Evolutionary conservation across 805 yeast species (phyloP).

Genomic region (Zygoascus tannicola): DNA sequence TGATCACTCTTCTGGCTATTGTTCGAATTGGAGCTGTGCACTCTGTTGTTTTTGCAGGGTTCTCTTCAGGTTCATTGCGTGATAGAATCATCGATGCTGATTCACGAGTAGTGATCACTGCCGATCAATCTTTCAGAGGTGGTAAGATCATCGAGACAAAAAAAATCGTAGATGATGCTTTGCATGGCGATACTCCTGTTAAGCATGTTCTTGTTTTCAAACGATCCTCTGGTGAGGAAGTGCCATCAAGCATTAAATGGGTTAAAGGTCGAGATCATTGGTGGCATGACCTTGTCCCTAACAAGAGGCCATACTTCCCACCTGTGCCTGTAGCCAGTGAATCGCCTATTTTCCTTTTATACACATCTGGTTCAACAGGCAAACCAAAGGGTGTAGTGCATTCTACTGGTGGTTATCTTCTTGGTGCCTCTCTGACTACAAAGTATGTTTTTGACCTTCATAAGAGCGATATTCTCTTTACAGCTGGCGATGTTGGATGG

Average conservation of each 20-base stretch:
- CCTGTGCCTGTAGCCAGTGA: slow-evolving; percentile 83
- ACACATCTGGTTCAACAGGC: slow-evolving; percentile 97
- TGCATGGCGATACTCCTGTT: slow-evolving; percentile 59
- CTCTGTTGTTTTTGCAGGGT: slow-evolving; percentile 95
- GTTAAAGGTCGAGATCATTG: slow-evolving; percentile 73
- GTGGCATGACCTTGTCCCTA: slow-evolving; percentile 87
- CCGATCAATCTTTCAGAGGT: slow-evolving; percentile 94
- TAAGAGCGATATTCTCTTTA: slow-evolving; percentile 75
- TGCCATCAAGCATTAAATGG: slow-evolving; percentile 46
- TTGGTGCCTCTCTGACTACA: slow-evolving; percentile 87
- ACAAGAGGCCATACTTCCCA: slow-evolving; percentile 77
- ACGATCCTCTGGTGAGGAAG: slow-evolving; percentile 53
- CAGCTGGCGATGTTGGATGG: slow-evolving; percentile 99
- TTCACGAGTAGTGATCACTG: slow-evolving; percentile 78
- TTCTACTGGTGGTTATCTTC: slow-evolving; percentile 84
- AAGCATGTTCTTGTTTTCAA: slow-evolving; percentile 75
- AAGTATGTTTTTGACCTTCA: slow-evolving; percentile 90
- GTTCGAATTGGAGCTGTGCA: slow-evolving; percentile 93
- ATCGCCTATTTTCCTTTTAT: slow-evolving; percentile 89
- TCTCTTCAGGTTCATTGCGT: slow-evolving; percentile 80
- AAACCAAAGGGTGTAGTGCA: slow-evolving; percentile 98
- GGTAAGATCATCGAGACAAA: slow-evolving; percentile 88
- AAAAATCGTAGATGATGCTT: slow-evolving; percentile 91
- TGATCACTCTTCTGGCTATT: slow-evolving; percentile 85
- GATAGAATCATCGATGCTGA: slow-evolving; percentile 87